Conservation (phyloP, 345 rosid species). For the Geranium brycei region DNA sequence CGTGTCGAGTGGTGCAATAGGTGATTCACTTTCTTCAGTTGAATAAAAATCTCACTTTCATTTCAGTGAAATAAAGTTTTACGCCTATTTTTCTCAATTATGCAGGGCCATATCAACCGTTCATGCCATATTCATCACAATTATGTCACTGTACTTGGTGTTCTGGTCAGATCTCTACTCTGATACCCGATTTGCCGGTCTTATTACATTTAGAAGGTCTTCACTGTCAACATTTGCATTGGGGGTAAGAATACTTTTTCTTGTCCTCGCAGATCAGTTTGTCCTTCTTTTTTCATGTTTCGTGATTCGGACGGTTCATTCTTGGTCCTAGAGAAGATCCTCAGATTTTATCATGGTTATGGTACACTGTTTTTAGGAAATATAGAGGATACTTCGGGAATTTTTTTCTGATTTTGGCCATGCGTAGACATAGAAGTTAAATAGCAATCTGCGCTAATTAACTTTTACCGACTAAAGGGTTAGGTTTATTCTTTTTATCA, state of each 20-base stretch:
- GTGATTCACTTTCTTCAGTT: conserved; percentile 17
- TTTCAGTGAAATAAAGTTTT: background rate
- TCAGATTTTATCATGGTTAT: background rate
- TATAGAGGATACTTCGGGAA: background rate
- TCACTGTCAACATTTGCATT: conserved; percentile 32
- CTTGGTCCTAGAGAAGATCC: background rate
- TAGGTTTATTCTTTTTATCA: too few relatives aligned
- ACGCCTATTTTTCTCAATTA: background rate
- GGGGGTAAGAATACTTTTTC: conserved; percentile 35
- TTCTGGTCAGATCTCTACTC: conserved; percentile 49
- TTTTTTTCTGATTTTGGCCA: background rate
- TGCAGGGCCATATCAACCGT: conserved; percentile 53
- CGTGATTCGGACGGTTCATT: background rate
- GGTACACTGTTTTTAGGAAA: background rate
- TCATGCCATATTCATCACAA: conserved; percentile 50
- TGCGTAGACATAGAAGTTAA: background rate
- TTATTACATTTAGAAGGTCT: conserved; percentile 36
- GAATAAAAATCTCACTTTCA: background rate
- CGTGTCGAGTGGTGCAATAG: conserved; percentile 62
- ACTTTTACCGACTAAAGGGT: too few relatives aligned
- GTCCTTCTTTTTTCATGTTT: background rate
- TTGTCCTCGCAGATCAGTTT: background rate
- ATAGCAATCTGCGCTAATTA: background rate
- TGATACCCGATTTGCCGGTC: conserved; percentile 22
- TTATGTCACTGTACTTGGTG: conserved; percentile 45